Evolutionary conservation across 179 eudicot species (phyloP).

Genomic region (Dionaea muscipula): DNA sequence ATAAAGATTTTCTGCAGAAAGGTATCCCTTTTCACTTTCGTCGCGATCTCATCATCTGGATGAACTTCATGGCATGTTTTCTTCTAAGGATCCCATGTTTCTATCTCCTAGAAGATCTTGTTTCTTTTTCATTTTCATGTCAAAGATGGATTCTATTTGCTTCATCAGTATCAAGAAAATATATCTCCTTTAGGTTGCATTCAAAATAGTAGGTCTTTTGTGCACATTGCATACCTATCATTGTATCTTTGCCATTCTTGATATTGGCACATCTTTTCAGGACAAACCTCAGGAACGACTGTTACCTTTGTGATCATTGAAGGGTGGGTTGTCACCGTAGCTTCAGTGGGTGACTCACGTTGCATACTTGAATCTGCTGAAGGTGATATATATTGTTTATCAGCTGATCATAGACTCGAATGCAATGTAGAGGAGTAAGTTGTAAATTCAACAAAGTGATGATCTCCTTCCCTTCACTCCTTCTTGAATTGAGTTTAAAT

Average conservation of each 20-base stretch:
- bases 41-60: too few relatives aligned
- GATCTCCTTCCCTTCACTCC: conserved; percentile 3
- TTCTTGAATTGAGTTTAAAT: conserved; percentile 4
- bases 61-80: not conserved
- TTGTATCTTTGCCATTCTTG: not conserved
- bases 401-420: conserved; percentile 82
- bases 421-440: conserved; percentile 71
- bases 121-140: not conserved
- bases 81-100: not conserved
- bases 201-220: not conserved
- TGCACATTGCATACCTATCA: not conserved
- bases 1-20: conserved; percentile 65
- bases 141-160: not conserved
- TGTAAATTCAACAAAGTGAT: not conserved
- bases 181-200: not conserved
- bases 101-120: not conserved
- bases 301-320: conserved; percentile 77
- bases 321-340: conserved; percentile 81
- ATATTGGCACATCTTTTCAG: conserved; percentile 17
- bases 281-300: conserved; percentile 81
- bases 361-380: conserved; percentile 71
- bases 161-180: not conserved
- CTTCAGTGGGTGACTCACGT: conserved; percentile 81
- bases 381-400: conserved; percentile 40
- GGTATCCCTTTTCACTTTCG: conserved; percentile 18